These are phyloP conservation scores for Mycena venus DNA, from an alignment of 768 basidiomycete species.

Conservation along the genomic window DNA sequence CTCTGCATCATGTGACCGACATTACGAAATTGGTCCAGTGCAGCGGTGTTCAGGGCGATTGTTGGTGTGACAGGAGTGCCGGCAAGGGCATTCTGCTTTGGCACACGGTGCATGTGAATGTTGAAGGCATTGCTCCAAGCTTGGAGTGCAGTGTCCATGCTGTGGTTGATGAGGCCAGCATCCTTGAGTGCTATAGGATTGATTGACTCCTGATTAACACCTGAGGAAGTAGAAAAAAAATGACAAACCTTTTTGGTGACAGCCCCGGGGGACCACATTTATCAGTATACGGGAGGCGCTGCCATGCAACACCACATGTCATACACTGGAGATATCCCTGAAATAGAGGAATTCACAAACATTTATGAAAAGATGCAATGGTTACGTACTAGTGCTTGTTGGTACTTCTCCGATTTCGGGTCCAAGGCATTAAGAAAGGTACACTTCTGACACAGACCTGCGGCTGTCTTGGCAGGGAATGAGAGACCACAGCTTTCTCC, in stretches of 20 bases:
- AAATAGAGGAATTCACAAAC: not conserved
- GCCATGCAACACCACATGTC: not conserved
- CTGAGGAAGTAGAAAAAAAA: too few species aligned
- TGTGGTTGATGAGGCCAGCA: too few species aligned
- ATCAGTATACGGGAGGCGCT: too few species aligned
- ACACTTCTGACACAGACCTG: slow-evolving; percentile 7
- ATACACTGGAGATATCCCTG: not conserved
- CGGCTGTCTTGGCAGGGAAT: not conserved
- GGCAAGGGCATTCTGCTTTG: too few species aligned
- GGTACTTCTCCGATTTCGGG: not conserved
- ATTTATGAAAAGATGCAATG: not conserved
- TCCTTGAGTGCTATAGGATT: too few species aligned
- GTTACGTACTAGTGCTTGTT: not conserved
- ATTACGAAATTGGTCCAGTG: slow-evolving; percentile 6
- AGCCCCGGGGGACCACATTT: too few species aligned
- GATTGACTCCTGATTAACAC: too few species aligned
- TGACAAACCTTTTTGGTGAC: too few species aligned
- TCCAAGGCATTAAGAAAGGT: slow-evolving; percentile 1
- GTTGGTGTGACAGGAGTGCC: not conserved
- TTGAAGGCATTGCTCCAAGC: too few species aligned
- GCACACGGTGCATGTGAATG: too few species aligned
- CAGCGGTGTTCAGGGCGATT: not conserved
- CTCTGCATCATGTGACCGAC: slow-evolving; percentile 8
- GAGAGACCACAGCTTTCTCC: not conserved
- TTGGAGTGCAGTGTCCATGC: too few species aligned